phyloP scores from a whole-genome alignment of 345 rosid species.

The Rhizophora apiculata region DNA sequence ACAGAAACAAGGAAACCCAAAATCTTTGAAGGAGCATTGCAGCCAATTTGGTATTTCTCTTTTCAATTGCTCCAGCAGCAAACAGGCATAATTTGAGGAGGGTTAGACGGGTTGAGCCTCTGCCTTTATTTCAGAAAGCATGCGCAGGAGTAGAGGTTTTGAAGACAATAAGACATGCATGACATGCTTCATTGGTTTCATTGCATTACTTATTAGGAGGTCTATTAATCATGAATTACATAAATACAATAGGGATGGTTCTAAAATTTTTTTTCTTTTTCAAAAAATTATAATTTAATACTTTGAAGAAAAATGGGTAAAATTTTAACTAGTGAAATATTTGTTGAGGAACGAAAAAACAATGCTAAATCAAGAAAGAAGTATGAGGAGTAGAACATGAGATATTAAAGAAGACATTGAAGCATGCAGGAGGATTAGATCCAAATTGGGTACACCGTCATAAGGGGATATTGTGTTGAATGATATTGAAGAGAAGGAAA shows the following conservation, averaged over 20 bases:
- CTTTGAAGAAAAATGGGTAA: too few relatives aligned
- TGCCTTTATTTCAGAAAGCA: constrained; percentile 7
- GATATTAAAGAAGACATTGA: constrained; percentile 14
- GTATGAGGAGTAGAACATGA: constrained; percentile 23
- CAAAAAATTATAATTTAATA: too few relatives aligned
- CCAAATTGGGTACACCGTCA: constrained; percentile 38
- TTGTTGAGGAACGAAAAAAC: too few relatives aligned
- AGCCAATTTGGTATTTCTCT: background rate
- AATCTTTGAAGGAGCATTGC: background rate
- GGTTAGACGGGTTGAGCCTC: background rate
- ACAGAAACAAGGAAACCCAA: background rate
- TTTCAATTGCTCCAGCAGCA: background rate
- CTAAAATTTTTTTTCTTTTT: too few relatives aligned
- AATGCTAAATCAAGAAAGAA: background rate
- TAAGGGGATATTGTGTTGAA: background rate
- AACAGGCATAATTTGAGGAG: background rate
- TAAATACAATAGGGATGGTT: too few relatives aligned
- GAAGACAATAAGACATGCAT: constrained; percentile 7
- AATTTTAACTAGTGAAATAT: too few relatives aligned
- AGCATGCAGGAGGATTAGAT: constrained; percentile 28
- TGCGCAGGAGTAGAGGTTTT: constrained; percentile 7
- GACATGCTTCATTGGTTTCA: background rate
- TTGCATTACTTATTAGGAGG: too few relatives aligned
- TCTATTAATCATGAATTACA: too few relatives aligned
- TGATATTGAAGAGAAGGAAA: too few relatives aligned